Conservation (phyloP, 2,329 filamentous ascomycete genomes). For the Rhytidhysteron rufulum region DNA sequence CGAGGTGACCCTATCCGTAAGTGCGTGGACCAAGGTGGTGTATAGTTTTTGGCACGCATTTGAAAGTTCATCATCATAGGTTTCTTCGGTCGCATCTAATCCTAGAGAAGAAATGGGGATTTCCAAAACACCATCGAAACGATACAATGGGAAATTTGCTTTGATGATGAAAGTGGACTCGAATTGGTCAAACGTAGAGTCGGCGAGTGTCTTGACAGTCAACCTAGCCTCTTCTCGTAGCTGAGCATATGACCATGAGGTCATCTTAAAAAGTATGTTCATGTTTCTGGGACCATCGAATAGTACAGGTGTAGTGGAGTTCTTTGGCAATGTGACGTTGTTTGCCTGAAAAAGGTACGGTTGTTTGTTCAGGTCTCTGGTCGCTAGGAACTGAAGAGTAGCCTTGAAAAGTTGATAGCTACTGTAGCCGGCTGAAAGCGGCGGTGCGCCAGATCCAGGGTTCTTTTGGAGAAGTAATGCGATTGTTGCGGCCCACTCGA, state of each 20-base stretch:
- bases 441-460: slow-evolving; percentile 64
- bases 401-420: slow-evolving; percentile 95
- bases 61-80: slow-evolving; percentile 22
- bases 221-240: slow-evolving; percentile 71
- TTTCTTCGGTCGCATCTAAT: slow-evolving; percentile 17
- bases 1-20: slow-evolving; percentile 69
- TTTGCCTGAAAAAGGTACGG: slow-evolving; percentile 52
- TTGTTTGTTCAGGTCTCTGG: slow-evolving; percentile 66
- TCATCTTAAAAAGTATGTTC: slow-evolving; percentile 91
- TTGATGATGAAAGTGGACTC: slow-evolving; percentile 74
- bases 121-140: slow-evolving; percentile 53
- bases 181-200: slow-evolving; percentile 74
- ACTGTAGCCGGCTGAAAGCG: slow-evolving; percentile 77
- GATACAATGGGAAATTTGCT: slow-evolving; percentile 48
- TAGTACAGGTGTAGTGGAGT: slow-evolving; percentile 60
- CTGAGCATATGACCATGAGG: slow-evolving; percentile 71
- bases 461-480: slow-evolving; percentile 78
- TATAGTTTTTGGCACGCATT: slow-evolving; percentile 57
- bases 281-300: slow-evolving; percentile 72
- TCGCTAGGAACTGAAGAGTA: slow-evolving; percentile 78
- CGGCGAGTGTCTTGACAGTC: slow-evolving; percentile 71
- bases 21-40: slow-evolving; percentile 62
- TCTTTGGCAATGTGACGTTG: slow-evolving; percentile 30
- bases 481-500: slow-evolving; percentile 82
- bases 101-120: slow-evolving; percentile 33